phyloP scores from a whole-genome alignment of 2,329 filamentous ascomycete species.

The Hymenotorrendiella dingleyae region DNA sequence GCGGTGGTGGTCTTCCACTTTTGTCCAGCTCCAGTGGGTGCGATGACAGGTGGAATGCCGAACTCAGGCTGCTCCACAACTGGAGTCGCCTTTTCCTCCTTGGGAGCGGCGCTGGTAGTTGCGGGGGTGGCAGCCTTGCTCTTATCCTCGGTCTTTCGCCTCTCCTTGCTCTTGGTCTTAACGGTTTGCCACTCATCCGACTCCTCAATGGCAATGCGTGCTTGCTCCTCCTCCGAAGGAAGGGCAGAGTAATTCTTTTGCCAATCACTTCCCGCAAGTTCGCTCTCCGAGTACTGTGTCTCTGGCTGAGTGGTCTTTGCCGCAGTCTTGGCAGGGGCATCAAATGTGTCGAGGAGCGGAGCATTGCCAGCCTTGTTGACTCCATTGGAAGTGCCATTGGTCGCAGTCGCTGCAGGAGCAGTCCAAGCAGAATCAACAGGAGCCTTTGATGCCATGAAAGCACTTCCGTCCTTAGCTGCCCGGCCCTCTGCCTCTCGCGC shows the following conservation, averaged over 20 bases:
- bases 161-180: constrained; percentile 27
- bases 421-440: constrained; percentile 42
- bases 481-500: constrained; percentile 79
- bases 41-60: constrained; percentile 15
- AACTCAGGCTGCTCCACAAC: constrained; percentile 18
- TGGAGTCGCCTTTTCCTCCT: constrained; percentile 20
- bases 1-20: constrained; percentile 19
- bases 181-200: constrained; percentile 56
- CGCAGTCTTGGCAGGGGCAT: constrained; percentile 32
- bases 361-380: constrained; percentile 32
- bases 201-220: constrained; percentile 47
- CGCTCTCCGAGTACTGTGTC: constrained; percentile 18
- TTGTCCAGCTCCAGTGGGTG: constrained; percentile 19
- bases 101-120: constrained; percentile 21
- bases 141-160: constrained; percentile 28
- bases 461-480: constrained; percentile 72
- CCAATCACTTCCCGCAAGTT: constrained; percentile 16
- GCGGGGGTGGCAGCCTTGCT: no score
- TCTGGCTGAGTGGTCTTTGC: constrained; percentile 20
- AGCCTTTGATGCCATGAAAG: constrained; percentile 43
- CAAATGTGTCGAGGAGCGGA: constrained; percentile 54
- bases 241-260: constrained; percentile 25
- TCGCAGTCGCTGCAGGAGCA: no score
- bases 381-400: constrained; percentile 19
- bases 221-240: constrained; percentile 57